Conservation (phyloP, 2,329 filamentous ascomycete species). For the Stachybotrys echinatus region DNA sequence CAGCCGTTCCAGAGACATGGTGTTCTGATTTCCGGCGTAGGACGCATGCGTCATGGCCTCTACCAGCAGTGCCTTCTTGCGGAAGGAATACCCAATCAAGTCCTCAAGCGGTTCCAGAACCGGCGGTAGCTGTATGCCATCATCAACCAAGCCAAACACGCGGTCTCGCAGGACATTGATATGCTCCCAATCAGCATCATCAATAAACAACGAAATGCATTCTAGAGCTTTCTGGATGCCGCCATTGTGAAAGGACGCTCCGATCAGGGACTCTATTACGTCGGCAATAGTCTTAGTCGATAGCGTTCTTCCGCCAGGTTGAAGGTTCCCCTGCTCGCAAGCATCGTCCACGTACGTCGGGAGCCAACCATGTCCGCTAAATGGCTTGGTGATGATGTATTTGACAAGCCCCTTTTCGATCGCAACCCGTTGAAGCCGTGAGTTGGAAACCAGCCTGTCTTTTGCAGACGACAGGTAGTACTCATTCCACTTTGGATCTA, state of each 20-base stretch:
- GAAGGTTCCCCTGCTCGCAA: conserved; percentile 11
- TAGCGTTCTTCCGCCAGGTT: conserved; percentile 29
- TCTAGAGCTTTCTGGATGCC: conserved; percentile 56
- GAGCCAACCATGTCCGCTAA: conserved; percentile 68
- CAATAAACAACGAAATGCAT: conserved; percentile 64
- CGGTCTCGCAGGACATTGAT: conserved; percentile 32
- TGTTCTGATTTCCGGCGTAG: conserved; percentile 34
- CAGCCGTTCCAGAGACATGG: conserved; percentile 58
- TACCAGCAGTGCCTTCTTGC: conserved; percentile 60
- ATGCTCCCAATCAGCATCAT: conserved; percentile 50
- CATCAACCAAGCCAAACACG: conserved; percentile 37
- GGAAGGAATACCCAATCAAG: conserved; percentile 68
- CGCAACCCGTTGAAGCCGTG: conserved; percentile 62
- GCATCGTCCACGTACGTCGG: conserved; percentile 50
- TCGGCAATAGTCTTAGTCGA: conserved; percentile 82
- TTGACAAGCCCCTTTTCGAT: conserved; percentile 59
- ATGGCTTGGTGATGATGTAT: conserved; percentile 65
- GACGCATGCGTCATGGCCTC: conserved; percentile 82
- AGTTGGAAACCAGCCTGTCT: conserved; percentile 68
- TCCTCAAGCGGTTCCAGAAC: conserved; percentile 50
- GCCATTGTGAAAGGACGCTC: conserved; percentile 65
- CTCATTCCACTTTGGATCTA: conserved; percentile 68
- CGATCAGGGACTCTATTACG: conserved; percentile 80
- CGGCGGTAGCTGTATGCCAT: conserved; percentile 27
- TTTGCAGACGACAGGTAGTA: conserved; percentile 67